phyloP scores from a whole-genome alignment of 2,329 filamentous ascomycete species.

The Cladosporium sp. region DNA sequence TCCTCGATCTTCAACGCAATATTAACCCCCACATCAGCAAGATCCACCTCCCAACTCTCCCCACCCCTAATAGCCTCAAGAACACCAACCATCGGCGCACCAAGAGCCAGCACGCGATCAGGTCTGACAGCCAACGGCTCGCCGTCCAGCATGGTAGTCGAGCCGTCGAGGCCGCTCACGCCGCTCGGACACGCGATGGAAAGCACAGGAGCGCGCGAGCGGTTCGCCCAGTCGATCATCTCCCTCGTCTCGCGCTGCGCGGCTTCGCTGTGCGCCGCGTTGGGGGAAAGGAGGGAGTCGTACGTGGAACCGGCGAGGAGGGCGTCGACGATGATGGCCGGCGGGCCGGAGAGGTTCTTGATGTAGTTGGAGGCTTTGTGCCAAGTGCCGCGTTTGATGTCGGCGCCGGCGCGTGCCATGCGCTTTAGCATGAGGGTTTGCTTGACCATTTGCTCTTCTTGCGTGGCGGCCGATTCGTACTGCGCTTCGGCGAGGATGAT shows the following conservation, averaged over 20 bases:
- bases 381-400: constrained; percentile 56
- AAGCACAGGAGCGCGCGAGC: constrained; percentile 75
- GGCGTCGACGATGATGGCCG: constrained; percentile 83
- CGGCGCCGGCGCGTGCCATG: constrained; percentile 57
- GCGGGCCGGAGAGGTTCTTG: constrained; percentile 56
- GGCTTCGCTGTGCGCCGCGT: constrained; percentile 38
- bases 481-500: constrained; percentile 81
- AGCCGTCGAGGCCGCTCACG: constrained; percentile 73
- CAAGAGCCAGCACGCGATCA: constrained; percentile 78
- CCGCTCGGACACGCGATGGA: constrained; percentile 91
- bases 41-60: constrained; percentile 69
- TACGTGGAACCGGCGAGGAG: constrained; percentile 84
- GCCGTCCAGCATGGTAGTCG: constrained; percentile 63
- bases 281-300: constrained; percentile 65
- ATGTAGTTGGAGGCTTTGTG: constrained; percentile 51
- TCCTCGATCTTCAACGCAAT: constrained; percentile 79
- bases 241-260: constrained; percentile 83
- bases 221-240: constrained; percentile 90
- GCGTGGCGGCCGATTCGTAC: constrained; percentile 74
- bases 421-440: constrained; percentile 82
- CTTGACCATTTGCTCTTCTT: constrained; percentile 73
- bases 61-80: constrained; percentile 68
- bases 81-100: constrained; percentile 80
- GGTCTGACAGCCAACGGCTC: constrained; percentile 75
- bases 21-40: constrained; percentile 84